phyloP scores from a whole-genome alignment of 2,329 filamentous ascomycete species.

The Pseudogymnoascus sp. region DNA sequence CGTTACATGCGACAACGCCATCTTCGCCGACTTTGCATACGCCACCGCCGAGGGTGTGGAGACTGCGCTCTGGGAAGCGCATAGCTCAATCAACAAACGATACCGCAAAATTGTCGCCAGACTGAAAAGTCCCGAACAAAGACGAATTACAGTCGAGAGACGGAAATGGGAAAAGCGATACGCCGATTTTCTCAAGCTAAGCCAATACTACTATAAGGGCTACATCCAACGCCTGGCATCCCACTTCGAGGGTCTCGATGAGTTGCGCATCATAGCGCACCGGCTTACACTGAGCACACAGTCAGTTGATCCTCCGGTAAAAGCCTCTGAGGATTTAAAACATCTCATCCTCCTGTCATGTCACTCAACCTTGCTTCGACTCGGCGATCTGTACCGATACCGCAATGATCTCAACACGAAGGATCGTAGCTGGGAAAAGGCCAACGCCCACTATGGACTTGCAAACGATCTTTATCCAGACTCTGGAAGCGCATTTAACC shows the following conservation, averaged over 20 bases:
- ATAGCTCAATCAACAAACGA: conserved; percentile 67
- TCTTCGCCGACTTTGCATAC: conserved; percentile 64
- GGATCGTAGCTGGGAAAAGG: conserved; percentile 64
- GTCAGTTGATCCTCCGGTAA: conserved; percentile 21
- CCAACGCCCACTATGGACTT: conserved; percentile 75
- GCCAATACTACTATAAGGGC: conserved; percentile 80
- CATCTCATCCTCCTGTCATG: conserved; percentile 60
- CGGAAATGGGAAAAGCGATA: conserved; percentile 79
- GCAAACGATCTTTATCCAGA: conserved; percentile 70
- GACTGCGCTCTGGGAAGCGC: conserved; percentile 66
- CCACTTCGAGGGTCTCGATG: conserved; percentile 37
- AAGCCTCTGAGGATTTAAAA: conserved; percentile 20
- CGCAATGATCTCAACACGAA: conserved; percentile 65
- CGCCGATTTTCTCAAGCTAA: conserved; percentile 74
- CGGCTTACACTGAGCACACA: conserved; percentile 22
- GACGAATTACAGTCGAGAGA: conserved; percentile 50
- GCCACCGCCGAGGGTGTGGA: conserved; percentile 59
- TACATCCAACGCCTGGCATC: conserved; percentile 71
- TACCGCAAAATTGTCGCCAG: conserved; percentile 63
- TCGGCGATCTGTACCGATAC: conserved; percentile 88
- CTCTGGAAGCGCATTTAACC: conserved; percentile 79
- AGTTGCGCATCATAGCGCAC: conserved; percentile 26
- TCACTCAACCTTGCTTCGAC: conserved; percentile 72
- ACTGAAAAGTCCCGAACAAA: conserved; percentile 37
- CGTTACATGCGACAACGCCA: conserved; percentile 59